These are phyloP conservation scores for Ogataea ganodermae DNA, from an alignment of 805 yeast genomes.

Conservation along the genomic window DNA sequence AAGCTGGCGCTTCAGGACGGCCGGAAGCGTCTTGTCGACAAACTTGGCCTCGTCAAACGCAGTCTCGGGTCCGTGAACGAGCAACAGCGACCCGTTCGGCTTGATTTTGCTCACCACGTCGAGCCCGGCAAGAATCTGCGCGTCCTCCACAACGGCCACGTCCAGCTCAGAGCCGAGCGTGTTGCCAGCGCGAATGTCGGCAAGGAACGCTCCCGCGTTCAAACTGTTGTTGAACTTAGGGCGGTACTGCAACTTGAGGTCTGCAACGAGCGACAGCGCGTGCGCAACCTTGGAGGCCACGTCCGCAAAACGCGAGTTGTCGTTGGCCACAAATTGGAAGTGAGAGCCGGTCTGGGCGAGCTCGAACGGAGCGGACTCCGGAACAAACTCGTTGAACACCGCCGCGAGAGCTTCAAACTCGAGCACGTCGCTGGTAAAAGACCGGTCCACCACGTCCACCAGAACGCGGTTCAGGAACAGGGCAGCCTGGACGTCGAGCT, in stretches of 20 bases:
- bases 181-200: slow-evolving; percentile 49
- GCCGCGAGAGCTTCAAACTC: slow-evolving; percentile 36
- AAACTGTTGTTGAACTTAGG: slow-evolving; percentile 70
- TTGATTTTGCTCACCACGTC: slow-evolving; percentile 65
- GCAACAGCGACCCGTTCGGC: slow-evolving; percentile 55
- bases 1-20: slow-evolving; percentile 50
- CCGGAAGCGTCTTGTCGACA: slow-evolving; percentile 54
- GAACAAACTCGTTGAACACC: slow-evolving; percentile 22
- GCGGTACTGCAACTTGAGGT: slow-evolving; percentile 53
- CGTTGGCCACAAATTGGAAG: slow-evolving; percentile 68
- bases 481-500: slow-evolving; percentile 73
- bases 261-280: slow-evolving; percentile 63
- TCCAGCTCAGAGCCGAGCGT: slow-evolving; percentile 57
- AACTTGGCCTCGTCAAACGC: slow-evolving; percentile 46
- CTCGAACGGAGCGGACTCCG: slow-evolving; percentile 7
- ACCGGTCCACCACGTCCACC: slow-evolving; percentile 52
- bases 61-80: slow-evolving; percentile 40
- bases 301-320: slow-evolving; percentile 54
- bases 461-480: slow-evolving; percentile 53
- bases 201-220: slow-evolving; percentile 74
- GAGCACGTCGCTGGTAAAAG: slow-evolving; percentile 37
- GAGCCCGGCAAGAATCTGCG: slow-evolving; percentile 52
- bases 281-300: slow-evolving; percentile 69
- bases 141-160: slow-evolving; percentile 63
- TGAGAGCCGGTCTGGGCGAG: slow-evolving; percentile 45